Evolutionary conservation across 257 asterid species (phyloP).

Genomic region (Jasminum sambac): DNA sequence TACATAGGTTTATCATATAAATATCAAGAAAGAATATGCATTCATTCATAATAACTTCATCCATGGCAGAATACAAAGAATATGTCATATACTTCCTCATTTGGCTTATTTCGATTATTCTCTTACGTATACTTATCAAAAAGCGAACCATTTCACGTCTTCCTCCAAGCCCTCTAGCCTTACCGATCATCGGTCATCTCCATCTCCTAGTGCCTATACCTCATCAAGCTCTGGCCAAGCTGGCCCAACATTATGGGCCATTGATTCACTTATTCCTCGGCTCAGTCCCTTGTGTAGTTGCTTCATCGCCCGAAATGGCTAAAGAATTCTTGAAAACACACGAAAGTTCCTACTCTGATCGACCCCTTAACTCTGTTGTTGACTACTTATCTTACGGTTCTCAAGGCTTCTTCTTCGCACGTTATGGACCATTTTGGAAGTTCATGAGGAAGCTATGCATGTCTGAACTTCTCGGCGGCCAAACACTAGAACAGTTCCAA

Average conservation of each 20-base stretch:
- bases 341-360: conserved; percentile 46
- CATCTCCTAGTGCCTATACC: conserved; percentile 75
- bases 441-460: conserved; percentile 78
- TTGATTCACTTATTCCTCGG: conserved; percentile 59
- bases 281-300: conserved; percentile 61
- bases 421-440: conserved; percentile 70
- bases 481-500: conserved; percentile 48
- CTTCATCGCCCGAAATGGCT: conserved; percentile 63
- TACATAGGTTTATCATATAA: neutral
- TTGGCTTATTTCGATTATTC: conserved; percentile 42
- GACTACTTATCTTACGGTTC: conserved; percentile 70
- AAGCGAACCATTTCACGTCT: conserved; percentile 21
- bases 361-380: conserved; percentile 47
- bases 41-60: conserved; percentile 4
- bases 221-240: conserved; percentile 70
- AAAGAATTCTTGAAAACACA: conserved; percentile 64
- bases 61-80: conserved; percentile 44
- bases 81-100: conserved; percentile 38
- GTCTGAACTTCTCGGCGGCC: conserved; percentile 72
- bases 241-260: conserved; percentile 52
- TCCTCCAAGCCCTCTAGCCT: conserved; percentile 63
- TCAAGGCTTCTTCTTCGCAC: conserved; percentile 68
- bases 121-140: conserved; percentile 31
- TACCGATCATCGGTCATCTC: conserved; percentile 75
- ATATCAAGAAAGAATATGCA: neutral